Conservation (phyloP, 257 asterid genomes). For the Nicotiana sylvestris region DNA sequence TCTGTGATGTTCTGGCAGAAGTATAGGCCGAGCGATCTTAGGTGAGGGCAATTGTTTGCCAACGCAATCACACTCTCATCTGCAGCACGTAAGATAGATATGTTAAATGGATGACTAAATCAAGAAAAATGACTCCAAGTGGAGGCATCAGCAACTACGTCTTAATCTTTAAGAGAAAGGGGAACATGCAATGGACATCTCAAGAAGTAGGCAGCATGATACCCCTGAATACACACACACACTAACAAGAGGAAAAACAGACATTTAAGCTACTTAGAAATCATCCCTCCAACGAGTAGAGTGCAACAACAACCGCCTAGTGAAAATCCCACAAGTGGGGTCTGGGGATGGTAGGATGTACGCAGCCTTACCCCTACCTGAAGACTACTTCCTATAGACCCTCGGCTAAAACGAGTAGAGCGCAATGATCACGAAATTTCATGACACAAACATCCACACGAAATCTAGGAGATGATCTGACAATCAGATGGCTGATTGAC, state of each 20-base stretch:
- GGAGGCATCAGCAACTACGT: not conserved
- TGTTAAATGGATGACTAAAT: not conserved
- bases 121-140: not conserved
- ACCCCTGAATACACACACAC: not conserved
- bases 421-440: not conserved
- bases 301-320: too few relatives aligned
- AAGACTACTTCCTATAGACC: too few relatives aligned
- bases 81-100: constrained; percentile 20
- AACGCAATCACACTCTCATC: constrained; percentile 84
- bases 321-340: too few relatives aligned
- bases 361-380: too few relatives aligned
- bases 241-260: not conserved
- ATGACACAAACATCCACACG: not conserved
- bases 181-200: not conserved
- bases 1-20: constrained; percentile 90
- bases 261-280: not conserved
- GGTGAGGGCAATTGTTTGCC: constrained; percentile 76
- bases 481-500: not conserved
- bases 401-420: not conserved
- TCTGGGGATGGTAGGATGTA: too few relatives aligned
- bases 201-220: not conserved
- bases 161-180: not conserved
- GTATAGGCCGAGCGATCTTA: constrained; percentile 81
- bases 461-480: not conserved
- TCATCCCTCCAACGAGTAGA: too few relatives aligned